phyloP scores from a whole-genome alignment of 2,329 filamentous ascomycete species.

The Calonectria crousiana region DNA sequence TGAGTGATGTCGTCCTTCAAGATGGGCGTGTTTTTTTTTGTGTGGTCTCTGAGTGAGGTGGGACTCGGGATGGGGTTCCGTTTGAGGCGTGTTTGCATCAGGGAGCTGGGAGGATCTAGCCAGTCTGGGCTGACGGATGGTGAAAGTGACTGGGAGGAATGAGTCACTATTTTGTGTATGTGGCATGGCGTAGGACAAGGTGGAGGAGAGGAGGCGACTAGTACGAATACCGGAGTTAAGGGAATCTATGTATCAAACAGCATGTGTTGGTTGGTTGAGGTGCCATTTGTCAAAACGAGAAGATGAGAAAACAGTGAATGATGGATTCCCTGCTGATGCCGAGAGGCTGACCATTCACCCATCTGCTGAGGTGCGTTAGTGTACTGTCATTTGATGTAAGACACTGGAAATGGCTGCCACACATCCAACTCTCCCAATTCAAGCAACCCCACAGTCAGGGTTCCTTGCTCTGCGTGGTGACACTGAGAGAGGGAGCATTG shows the following conservation, averaged over 20 bases:
- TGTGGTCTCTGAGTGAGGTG: neutral
- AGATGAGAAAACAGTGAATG: neutral
- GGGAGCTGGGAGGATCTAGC: slow-evolving; percentile 2
- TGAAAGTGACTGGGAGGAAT: neutral
- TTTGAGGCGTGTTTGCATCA: neutral
- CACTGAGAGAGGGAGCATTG: neutral
- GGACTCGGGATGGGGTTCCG: slow-evolving; percentile 6
- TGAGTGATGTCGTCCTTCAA: neutral
- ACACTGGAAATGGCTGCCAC: slow-evolving; percentile 1
- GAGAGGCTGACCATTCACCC: neutral
- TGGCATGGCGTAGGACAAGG: slow-evolving; percentile 8
- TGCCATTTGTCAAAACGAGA: neutral
- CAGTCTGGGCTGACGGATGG: neutral
- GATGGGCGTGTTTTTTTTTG: neutral
- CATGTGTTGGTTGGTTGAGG: slow-evolving; percentile 8
- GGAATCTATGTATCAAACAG: neutral
- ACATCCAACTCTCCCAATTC: neutral
- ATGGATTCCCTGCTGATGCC: neutral
- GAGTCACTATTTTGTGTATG: slow-evolving; percentile 10
- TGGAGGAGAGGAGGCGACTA: slow-evolving; percentile 2
- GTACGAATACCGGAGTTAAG: neutral
- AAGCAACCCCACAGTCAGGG: slow-evolving; percentile 10
- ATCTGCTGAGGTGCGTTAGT: neutral
- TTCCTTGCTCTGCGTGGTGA: neutral
- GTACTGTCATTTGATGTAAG: slow-evolving; percentile 7